Evolutionary conservation across 1,139 yeast species (phyloP), one percentile per base, ranked within the genome.

Genomic region (Geotrichum klebahnii): DNA sequence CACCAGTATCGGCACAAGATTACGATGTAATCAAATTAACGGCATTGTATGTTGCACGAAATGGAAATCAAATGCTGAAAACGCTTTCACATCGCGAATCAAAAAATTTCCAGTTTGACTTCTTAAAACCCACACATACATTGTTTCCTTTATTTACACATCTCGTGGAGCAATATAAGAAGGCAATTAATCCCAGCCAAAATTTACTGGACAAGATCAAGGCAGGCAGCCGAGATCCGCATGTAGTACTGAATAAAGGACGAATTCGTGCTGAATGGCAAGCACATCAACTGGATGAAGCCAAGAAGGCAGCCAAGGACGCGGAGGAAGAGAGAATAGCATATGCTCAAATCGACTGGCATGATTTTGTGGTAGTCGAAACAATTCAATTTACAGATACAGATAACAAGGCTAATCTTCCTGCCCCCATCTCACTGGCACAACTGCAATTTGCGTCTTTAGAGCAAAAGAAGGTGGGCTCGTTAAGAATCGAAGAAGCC

Each of bases 291-390:
- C 67, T 68, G 36, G 67, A 63, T 16, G 65, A 73, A 56, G 66
- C 53, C 6, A 57, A 58, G 28, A 61, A 66, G 44, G 61, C 63
- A 28, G 59, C 66, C 52, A 63, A 71, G 61, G 59, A 66, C 51
- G 59, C 67, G 49, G 69, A 69, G 53, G 56, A 69, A 47, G 75
- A 76, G 47, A 57, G 63, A 67, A 72, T 79, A 24, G 81, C 78
- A 43, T 86, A 76, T 67, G 90, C 94, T 0, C 78, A 84, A 28
- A 82, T 88, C 23, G 90, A 90, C 66, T 92, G 98, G 98, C 82
- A 82, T 54, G 87, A 85, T 55, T 89, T 89, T 62, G 71, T 75
- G 1, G 72, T 88, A 16, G 84, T 85, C 2, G 89, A 82, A 45
- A 80, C 82, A 1, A 73, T 88, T 10, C 79, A 76, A 48, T 84